phyloP scores from a whole-genome alignment of 768 basidiomycete species.

The Holtermanniella nyarrowii region DNA sequence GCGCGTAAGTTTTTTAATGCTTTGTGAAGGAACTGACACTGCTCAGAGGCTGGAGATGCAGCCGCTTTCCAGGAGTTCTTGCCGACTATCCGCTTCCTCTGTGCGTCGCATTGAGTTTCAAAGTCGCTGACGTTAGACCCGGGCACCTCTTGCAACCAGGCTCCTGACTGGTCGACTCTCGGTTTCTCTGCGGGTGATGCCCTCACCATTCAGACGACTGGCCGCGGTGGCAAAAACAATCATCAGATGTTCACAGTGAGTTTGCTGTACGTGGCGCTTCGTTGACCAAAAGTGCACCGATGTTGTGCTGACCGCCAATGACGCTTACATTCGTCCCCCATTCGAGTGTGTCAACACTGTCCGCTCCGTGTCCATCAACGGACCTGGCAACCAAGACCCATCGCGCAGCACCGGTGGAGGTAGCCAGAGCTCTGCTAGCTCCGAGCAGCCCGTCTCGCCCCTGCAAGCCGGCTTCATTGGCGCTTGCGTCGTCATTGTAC shows the following conservation, averaged over 20 bases:
- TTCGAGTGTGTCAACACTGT: not conserved
- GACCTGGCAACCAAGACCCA: not conserved
- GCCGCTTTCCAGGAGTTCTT: not conserved
- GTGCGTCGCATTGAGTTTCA: not conserved
- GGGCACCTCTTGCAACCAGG: not conserved
- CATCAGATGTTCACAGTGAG: too few relatives aligned
- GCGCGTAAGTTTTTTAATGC: not conserved
- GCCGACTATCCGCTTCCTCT: not conserved
- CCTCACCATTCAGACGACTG: not conserved
- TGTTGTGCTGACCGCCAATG: not conserved
- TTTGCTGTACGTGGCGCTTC: too few relatives aligned
- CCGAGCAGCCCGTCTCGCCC: not conserved
- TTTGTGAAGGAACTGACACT: not conserved
- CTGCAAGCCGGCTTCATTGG: not conserved
- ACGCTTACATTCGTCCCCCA: not conserved
- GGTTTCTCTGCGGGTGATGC: not conserved
- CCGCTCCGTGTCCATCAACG: not conserved
- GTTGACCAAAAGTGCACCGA: not conserved
- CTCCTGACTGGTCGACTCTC: not conserved
- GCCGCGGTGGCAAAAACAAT: not conserved
- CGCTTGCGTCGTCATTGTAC: not conserved
- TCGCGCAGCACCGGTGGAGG: not conserved
- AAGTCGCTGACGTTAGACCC: too few relatives aligned
- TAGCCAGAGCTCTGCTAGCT: too few relatives aligned
- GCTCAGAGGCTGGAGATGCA: not conserved